phyloP scores from a whole-genome alignment of 2,329 filamentous ascomycete species.

The Scytalidium lignicola region DNA sequence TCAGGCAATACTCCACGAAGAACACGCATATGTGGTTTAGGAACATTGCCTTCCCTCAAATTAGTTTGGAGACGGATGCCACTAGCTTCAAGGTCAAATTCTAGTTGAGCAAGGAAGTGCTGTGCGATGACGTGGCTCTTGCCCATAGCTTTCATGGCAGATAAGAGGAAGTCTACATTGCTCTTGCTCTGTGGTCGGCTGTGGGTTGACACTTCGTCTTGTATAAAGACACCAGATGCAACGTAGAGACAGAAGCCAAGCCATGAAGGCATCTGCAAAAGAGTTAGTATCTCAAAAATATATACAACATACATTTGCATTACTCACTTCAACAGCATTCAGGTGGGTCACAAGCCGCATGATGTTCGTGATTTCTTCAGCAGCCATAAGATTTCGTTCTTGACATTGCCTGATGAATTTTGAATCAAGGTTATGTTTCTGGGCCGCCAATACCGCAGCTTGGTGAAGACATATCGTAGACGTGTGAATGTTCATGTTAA shows the following conservation, averaged over 20 bases:
- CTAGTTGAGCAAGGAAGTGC: conserved; percentile 78
- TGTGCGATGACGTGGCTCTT: conserved; percentile 70
- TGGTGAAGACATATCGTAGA: conserved; percentile 86
- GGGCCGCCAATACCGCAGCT: conserved; percentile 77
- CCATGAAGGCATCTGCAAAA: conserved; percentile 64
- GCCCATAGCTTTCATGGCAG: conserved; percentile 72
- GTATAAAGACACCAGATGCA: conserved; percentile 77
- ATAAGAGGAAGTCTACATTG: conserved; percentile 69
- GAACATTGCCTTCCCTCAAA: no score
- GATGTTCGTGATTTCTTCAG: conserved; percentile 78
- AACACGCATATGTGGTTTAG: not conserved
- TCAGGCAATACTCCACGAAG: not conserved
- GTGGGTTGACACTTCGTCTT: conserved; percentile 52
- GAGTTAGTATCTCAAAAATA: conserved; percentile 8
- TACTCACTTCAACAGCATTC: conserved; percentile 60
- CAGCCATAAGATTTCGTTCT: conserved; percentile 69
- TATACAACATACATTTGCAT: conserved; percentile 8
- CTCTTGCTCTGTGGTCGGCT: conserved; percentile 23
- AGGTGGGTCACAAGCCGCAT: conserved; percentile 73
- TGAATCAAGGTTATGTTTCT: conserved; percentile 62
- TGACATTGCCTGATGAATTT: conserved; percentile 66
- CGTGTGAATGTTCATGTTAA: conserved; percentile 85
- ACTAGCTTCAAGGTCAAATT: conserved; percentile 65
- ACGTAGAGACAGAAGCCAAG: conserved; percentile 82
- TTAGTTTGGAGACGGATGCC: conserved; percentile 1